Evolutionary conservation across 1,139 yeast genomes (phyloP), one percentile per base, ranked within the genome.

Genomic region (Magnusiomyces sp.): DNA sequence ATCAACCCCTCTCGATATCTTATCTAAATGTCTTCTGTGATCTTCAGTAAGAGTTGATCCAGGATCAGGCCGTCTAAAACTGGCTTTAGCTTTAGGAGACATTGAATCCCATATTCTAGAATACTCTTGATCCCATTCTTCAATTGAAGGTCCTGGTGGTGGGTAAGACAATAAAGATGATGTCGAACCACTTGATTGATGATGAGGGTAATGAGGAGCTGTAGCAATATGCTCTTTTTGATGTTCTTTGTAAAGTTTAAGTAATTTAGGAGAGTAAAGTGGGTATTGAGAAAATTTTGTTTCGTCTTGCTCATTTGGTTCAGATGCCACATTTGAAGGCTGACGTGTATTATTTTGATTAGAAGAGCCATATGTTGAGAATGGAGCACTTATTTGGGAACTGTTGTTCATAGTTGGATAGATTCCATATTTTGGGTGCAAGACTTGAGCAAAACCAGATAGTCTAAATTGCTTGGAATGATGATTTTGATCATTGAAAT

Each of bases 1-100:
- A 65, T 87, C 95, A 13, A 86, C 95, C 5, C 95, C 94, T 56
- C 95, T 74, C 47, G 78, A 73, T 47, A 87, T 82, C 49, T 84
- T 77, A 64, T 87, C 95, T 42, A 87, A 69, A 52, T 71, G 63
- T 59, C 77, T 77, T 40, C 73, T 72, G 51, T 76, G 76, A 37
- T 77, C 81, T n/a, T 71, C 73, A n/a, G 77, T 75, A 63, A 86
- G 63, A 23, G 69, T 67, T 1, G 79, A 68, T 20, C 83, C 82
- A 0, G 95, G 95, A 1, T 74, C 66, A 0, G 95, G 95, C 58
- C 80, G 81, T 51, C 85, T 75, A 65, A 83, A 87, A 29, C 82
- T 72, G 47, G 80, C 76, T 62, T 81, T 81, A 62, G 83, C 69
- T 6, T 64, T 62, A 53, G 81, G 73, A 2, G 89, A 79, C 53